Evolutionary conservation across 2,329 filamentous ascomycete species (phyloP), one percentile per base, ranked within the genome.

Genomic region (Ophiostoma sp.): DNA sequence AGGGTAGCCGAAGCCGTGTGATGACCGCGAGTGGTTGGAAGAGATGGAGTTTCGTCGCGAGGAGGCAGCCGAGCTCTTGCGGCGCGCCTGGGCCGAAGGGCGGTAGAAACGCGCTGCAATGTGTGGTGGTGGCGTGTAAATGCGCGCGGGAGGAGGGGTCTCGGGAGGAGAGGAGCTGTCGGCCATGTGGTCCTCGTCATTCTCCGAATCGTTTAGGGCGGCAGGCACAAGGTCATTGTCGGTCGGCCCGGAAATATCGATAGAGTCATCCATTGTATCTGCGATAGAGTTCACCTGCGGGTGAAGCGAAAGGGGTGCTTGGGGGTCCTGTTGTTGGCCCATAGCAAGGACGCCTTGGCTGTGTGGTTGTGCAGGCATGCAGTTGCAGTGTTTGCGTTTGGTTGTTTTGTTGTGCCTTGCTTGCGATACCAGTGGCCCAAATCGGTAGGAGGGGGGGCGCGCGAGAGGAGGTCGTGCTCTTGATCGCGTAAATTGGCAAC

Each of bases 11-110:
- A 86, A 88, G 75, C 87, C 87, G 76, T 88, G 89, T 2, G 91
- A 93, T 70, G 89, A 90, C 75, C 90, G 89, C 19, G 91, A 93
- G 74, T 93, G 92, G 31, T 87, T 89, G 1, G 92, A 95, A 3
- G 92, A 94, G 39, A 94, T 88, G 73, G 92, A 94, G 82, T 94
- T 94, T 75, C 92, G 90, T 76, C 92, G 91, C 39, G 92, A 94
- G 1, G 92, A 94, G 31, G 92, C 89, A 17, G 92, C 92, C 31
- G 92, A 94, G 73, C 91, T 91, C 80, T 91, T 93, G 78, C 91
- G 90, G 77, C 91, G 90, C 75, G 86, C 87, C 76, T 89, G 89
- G 4, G 69, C 33, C 85, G 88, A 48, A 87, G 88, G 75, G 25
- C 90, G 88, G 82, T 93, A 93, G 84, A 95, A 93, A 76, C 92